Percentiles rank a stretch among this genome's conserved stretches.
Evolutionary conservation across 2,329 filamentous ascomycete genomes (phyloP).

Genomic region (Teratosphaeria pseudoeucalypti): DNA sequence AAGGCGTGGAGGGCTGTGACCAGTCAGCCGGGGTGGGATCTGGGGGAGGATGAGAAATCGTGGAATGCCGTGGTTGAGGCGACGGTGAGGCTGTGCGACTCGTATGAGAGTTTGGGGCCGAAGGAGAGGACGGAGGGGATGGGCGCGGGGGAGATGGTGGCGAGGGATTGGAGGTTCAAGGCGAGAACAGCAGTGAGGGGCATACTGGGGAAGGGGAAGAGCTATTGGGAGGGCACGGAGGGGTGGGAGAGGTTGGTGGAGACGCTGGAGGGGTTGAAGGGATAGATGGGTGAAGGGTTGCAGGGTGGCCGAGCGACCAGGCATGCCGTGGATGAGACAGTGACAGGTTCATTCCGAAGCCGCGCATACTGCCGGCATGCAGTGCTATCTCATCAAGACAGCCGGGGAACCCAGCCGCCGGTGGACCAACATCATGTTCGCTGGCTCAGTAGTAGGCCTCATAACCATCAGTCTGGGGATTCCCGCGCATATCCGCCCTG

Average conservation of each 20-base stretch:
- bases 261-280: conserved; percentile 33
- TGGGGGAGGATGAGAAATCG: conserved; percentile 46
- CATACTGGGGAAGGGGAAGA: conserved; percentile 71
- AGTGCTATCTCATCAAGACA: background rate
- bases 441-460: background rate
- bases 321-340: background rate
- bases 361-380: background rate
- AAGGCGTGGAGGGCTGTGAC: conserved; percentile 74
- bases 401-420: background rate
- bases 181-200: conserved; percentile 73
- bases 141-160: conserved; percentile 50
- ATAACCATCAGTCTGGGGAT: background rate
- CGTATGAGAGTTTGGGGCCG: conserved; percentile 63
- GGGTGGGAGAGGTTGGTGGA: conserved; percentile 55
- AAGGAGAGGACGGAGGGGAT: conserved; percentile 43
- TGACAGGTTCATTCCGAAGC: no score
- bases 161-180: conserved; percentile 79
- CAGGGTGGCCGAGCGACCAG: background rate
- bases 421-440: background rate
- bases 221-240: conserved; percentile 67
- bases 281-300: conserved; percentile 2
- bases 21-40: conserved; percentile 42
- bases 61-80: conserved; percentile 67
- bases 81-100: conserved; percentile 70
- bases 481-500: background rate